These are phyloP conservation scores for Pythium dissimile DNA, from an alignment of 352 stramenopile genomes.

Conservation along the genomic window DNA sequence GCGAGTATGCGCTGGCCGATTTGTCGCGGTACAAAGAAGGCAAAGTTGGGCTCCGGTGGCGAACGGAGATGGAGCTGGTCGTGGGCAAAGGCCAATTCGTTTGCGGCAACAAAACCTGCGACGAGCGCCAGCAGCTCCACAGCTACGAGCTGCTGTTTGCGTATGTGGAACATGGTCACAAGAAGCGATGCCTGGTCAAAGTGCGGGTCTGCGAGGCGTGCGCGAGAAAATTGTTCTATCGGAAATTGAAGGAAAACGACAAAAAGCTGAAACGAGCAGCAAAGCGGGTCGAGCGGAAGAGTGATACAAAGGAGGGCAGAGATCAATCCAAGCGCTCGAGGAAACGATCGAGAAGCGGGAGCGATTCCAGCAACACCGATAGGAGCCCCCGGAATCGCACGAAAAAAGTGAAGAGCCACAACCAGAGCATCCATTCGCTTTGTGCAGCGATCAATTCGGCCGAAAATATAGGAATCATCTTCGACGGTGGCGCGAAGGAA, in stretches of 20 bases:
- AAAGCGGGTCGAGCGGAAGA: conserved; percentile 13
- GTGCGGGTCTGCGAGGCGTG: conserved; percentile 62
- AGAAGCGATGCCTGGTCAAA: conserved; percentile 77
- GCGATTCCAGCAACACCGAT: background rate
- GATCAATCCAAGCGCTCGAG: conserved; percentile 17
- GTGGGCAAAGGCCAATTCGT: conserved; percentile 76
- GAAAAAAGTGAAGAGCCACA: background rate
- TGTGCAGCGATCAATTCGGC: conserved; percentile 36
- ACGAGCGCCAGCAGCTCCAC: conserved; percentile 33
- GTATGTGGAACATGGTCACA: conserved; percentile 60
- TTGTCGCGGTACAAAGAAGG: conserved; percentile 59
- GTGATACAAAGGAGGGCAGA: conserved; percentile 12
- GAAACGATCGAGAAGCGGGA: conserved; percentile 2
- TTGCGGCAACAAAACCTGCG: conserved; percentile 75
- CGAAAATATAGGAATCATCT: too few species aligned
- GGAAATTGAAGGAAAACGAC: conserved; percentile 36
- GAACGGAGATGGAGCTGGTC: conserved; percentile 73
- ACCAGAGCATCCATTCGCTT: conserved; percentile 25
- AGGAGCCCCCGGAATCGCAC: background rate
- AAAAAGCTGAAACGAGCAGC: conserved; percentile 10
- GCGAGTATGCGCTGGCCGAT: conserved; percentile 79
- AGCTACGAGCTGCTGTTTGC: conserved; percentile 83
- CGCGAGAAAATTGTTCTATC: conserved; percentile 67
- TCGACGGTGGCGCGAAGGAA: too few species aligned
- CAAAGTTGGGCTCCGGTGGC: conserved; percentile 74